Percentiles rank a stretch among this genome's conserved stretches.
phyloP scores from a whole-genome alignment of 1,284 basidiomycete genomes.

The Coriolopsis trogii region DNA sequence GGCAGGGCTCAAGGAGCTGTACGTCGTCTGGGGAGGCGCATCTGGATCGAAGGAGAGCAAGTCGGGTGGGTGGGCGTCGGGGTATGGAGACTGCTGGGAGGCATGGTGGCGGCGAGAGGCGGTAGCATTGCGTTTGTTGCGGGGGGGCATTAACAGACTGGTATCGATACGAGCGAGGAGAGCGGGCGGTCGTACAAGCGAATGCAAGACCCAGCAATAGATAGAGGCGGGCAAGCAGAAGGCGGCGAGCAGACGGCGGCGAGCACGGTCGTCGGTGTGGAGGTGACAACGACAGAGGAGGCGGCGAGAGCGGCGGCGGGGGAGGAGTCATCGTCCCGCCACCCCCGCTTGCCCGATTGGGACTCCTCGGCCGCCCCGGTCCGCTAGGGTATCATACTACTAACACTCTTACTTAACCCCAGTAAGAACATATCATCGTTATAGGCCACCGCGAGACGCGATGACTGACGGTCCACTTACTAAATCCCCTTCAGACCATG shows the following conservation, averaged over 20 bases:
- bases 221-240: neutral
- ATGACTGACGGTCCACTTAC: no score
- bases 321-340: no score
- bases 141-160: constrained; percentile 33
- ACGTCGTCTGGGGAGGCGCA: constrained; percentile 3
- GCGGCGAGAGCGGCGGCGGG: neutral
- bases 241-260: neutral
- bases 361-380: no score
- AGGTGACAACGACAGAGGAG: constrained; percentile 2
- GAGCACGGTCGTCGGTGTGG: constrained; percentile 1
- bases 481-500: no score
- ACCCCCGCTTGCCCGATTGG: no score
- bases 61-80: constrained; percentile 5
- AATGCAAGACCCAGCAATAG: constrained; percentile 30
- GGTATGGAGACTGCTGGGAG: constrained; percentile 10
- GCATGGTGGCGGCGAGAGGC: constrained; percentile 23
- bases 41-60: constrained; percentile 17
- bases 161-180: constrained; percentile 22
- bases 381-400: no score
- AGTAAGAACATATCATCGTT: no score
- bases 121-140: constrained; percentile 30
- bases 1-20: constrained; percentile 9
- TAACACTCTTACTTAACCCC: no score
- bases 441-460: no score
- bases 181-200: constrained; percentile 26